These are phyloP conservation scores for Psilocybe subaeruginosa DNA, from an alignment of 768 basidiomycete genomes.

Conservation along the genomic window DNA sequence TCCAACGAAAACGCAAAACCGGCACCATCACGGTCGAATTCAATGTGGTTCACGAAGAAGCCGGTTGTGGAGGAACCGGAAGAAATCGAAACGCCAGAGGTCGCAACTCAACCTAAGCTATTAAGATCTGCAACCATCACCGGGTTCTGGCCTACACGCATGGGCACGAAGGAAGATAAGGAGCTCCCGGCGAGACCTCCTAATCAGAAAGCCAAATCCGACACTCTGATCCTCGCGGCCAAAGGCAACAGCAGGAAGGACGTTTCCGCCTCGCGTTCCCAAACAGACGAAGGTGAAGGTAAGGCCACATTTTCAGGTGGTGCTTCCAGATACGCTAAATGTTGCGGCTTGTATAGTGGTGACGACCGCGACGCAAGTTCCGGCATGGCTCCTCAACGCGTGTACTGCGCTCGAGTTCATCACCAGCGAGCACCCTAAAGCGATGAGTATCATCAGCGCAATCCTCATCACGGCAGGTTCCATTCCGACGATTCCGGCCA, in stretches of 20 bases:
- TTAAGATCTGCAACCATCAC: constrained; percentile 31
- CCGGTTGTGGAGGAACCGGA: constrained; percentile 33
- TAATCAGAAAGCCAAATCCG: constrained; percentile 30
- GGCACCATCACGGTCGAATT: constrained; percentile 28
- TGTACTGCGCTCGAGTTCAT: constrained; percentile 76
- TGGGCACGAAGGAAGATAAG: constrained; percentile 33
- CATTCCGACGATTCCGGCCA: constrained; percentile 71
- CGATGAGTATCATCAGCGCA: constrained; percentile 72
- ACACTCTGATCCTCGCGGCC: constrained; percentile 28
- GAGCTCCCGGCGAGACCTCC: constrained; percentile 25
- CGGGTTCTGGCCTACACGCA: constrained; percentile 35
- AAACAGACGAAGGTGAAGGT: constrained; percentile 32
- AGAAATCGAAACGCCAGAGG: constrained; percentile 18
- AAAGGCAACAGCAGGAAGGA: constrained; percentile 25
- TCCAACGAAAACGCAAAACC: constrained; percentile 3
- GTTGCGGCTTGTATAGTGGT: constrained; percentile 22
- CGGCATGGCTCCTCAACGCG: constrained; percentile 78
- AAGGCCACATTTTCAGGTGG: constrained; percentile 9
- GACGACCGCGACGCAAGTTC: constrained; percentile 59
- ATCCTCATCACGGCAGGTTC: constrained; percentile 81
- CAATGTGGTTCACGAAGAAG: constrained; percentile 29
- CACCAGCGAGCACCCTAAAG: constrained; percentile 74
- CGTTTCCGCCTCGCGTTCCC: constrained; percentile 30
- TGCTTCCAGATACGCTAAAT: neutral
- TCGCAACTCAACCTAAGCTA: constrained; percentile 6